Percentiles rank a stretch among this genome's conserved stretches.
Conservation (phyloP, 257 asterid genomes). For the Lantana camara region DNA sequence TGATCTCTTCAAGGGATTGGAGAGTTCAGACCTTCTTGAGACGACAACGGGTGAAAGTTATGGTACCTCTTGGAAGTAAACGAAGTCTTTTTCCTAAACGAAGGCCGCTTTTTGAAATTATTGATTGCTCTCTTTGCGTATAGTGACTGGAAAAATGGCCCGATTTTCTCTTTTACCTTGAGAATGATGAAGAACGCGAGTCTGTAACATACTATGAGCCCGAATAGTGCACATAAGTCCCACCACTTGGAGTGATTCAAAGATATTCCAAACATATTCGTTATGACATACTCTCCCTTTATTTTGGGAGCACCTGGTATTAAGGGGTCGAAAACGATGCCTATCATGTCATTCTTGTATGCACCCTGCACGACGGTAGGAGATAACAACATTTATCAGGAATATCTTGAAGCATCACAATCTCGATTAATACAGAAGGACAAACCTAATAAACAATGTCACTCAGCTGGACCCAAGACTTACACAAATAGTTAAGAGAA, state of each 20-base stretch:
- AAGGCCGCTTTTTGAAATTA: slow-evolving; percentile 31
- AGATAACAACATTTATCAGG: neutral
- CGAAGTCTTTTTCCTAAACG: slow-evolving; percentile 34
- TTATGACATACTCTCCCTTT: slow-evolving; percentile 60
- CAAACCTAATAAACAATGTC: neutral
- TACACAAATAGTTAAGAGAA: neutral
- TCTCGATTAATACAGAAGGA: neutral
- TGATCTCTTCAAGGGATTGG: slow-evolving; percentile 30
- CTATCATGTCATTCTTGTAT: neutral
- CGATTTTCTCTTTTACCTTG: slow-evolving; percentile 49
- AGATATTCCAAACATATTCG: slow-evolving; percentile 53
- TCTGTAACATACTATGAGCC: slow-evolving; percentile 58
- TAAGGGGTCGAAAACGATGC: neutral
- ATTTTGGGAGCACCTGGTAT: slow-evolving; percentile 53
- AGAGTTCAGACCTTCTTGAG: slow-evolving; percentile 54
- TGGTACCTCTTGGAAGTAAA: slow-evolving; percentile 27
- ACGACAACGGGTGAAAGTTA: slow-evolving; percentile 37
- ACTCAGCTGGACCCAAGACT: too few species aligned
- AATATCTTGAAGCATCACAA: too few species aligned
- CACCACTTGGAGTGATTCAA: slow-evolving; percentile 88
- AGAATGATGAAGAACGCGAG: slow-evolving; percentile 59
- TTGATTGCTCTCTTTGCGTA: slow-evolving; percentile 39
- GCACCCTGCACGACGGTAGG: neutral
- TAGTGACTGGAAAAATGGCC: slow-evolving; percentile 47
- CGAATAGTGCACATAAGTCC: slow-evolving; percentile 63